A percentile compares a stretch with the other conserved stretches of the same genome.
Evolutionary conservation across 371 early-diverging fungal species (phyloP).

Genomic region (Chytridium lagenaria): DNA sequence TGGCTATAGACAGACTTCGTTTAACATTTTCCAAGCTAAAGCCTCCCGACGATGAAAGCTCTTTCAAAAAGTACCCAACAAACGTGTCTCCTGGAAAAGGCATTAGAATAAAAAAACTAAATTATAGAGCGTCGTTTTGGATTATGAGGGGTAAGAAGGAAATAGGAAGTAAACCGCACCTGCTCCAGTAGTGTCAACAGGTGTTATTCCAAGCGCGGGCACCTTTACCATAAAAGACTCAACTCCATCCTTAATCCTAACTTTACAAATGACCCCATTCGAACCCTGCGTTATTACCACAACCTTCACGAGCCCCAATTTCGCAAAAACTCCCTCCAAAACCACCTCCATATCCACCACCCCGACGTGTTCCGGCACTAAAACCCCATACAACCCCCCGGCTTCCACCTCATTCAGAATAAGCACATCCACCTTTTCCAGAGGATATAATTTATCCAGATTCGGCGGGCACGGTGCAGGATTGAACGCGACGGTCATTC

Average conservation of each 20-base stretch:
- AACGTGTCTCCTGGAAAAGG: slow-evolving; percentile 93
- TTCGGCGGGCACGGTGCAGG: slow-evolving; percentile 81
- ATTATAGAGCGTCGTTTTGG: too few species aligned
- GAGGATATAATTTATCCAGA: slow-evolving; percentile 59
- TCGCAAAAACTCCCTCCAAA: slow-evolving; percentile 23
- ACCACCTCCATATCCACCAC: neutral
- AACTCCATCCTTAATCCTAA: slow-evolving; percentile 62
- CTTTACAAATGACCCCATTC: slow-evolving; percentile 57
- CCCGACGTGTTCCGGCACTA: neutral
- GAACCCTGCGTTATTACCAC: slow-evolving; percentile 79
- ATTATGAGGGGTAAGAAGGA: too few species aligned
- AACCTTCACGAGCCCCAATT: slow-evolving; percentile 59
- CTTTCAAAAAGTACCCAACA: slow-evolving; percentile 79
- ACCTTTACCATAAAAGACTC: slow-evolving; percentile 53
- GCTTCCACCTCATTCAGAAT: slow-evolving; percentile 85
- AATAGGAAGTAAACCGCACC: too few species aligned
- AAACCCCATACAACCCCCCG: slow-evolving; percentile 12
- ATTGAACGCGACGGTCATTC: slow-evolving; percentile 78
- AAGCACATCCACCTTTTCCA: slow-evolving; percentile 74
- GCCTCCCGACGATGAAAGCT: slow-evolving; percentile 46
- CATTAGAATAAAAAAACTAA: too few species aligned
- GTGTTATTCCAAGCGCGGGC: neutral
- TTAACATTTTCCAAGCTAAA: slow-evolving; percentile 40
- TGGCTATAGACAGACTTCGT: slow-evolving; percentile 53
- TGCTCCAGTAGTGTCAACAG: slow-evolving; percentile 48